Conservation (phyloP, 768 basidiomycete genomes). For the Tricholoma matsutake region DNA sequence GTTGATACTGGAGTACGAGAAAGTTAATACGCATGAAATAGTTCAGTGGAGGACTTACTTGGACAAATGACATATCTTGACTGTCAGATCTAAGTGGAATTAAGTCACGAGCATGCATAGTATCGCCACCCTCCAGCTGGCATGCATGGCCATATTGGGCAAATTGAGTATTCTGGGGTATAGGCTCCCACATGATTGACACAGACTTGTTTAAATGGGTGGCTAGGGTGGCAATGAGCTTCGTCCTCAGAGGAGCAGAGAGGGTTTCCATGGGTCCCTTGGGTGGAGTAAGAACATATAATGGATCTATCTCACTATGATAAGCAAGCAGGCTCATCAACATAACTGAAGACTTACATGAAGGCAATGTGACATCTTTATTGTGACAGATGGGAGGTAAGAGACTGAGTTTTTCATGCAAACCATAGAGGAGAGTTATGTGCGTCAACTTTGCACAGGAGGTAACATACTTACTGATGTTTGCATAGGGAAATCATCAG, state of each 20-base stretch:
- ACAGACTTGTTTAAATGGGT: neutral
- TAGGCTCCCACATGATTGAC: neutral
- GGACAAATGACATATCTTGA: conserved; percentile 30
- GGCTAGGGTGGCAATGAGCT: neutral
- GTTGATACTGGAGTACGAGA: conserved; percentile 26
- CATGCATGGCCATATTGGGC: conserved; percentile 26
- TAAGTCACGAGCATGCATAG: conserved; percentile 17
- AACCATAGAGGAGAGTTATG: conserved; percentile 24
- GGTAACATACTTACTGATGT: conserved; percentile 24
- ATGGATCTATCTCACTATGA: neutral
- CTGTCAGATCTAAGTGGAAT: conserved; percentile 14
- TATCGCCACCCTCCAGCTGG: conserved; percentile 27
- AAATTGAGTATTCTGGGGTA: conserved; percentile 6
- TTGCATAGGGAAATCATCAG: conserved; percentile 28
- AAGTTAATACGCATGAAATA: neutral
- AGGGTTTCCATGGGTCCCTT: neutral
- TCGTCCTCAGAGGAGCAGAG: neutral
- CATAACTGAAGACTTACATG: conserved; percentile 9
- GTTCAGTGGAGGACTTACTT: conserved; percentile 21
- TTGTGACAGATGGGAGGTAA: neutral
- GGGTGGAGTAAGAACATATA: neutral
- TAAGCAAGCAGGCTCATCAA: neutral
- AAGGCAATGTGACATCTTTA: conserved; percentile 5
- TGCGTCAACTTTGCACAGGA: conserved; percentile 30
- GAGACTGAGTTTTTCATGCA: conserved; percentile 23